These are phyloP conservation scores for Cercophora newfieldiana DNA, from an alignment of 495 filamentous ascomycete genomes.

Conservation along the genomic window DNA sequence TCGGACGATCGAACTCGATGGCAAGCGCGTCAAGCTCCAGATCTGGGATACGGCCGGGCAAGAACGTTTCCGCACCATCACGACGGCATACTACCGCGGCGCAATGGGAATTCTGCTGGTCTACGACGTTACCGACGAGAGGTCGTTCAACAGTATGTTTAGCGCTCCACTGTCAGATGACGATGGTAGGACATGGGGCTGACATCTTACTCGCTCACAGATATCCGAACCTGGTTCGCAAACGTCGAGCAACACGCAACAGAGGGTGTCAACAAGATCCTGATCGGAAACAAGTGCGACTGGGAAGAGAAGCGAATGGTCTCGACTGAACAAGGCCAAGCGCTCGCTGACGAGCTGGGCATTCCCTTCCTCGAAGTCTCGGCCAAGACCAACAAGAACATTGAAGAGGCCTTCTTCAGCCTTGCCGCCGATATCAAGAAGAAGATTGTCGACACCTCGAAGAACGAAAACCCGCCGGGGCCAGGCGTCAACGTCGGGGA, in stretches of 20 bases:
- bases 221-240: conserved; percentile 98
- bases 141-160: conserved; percentile 92
- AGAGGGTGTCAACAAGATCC: conserved; percentile 99
- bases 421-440: conserved; percentile 98
- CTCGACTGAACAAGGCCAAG: conserved; percentile 88
- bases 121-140: conserved; percentile 97
- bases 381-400: conserved; percentile 98
- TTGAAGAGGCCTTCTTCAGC: conserved; percentile 97
- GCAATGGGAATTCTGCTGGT: conserved; percentile 98
- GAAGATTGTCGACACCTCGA: conserved; percentile 81
- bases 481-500: conserved; percentile 72
- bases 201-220: conserved; percentile 46
- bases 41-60: conserved; percentile 99
- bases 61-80: conserved; percentile 97
- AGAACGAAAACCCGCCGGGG: conserved; percentile 63
- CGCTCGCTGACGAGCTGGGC: conserved; percentile 90
- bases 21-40: conserved; percentile 97
- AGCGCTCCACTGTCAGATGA: not conserved
- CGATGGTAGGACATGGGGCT: not conserved
- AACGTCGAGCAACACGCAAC: conserved; percentile 99
- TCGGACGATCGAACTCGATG: conserved; percentile 95
- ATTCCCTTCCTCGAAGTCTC: conserved; percentile 99
- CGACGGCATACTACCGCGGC: conserved; percentile 96
- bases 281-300: conserved; percentile 99
- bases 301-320: conserved; percentile 99